A percentile compares a stretch with the other conserved stretches of the same genome.
These are phyloP conservation scores for Coemansia sp. DNA, from an alignment of 192 early-diverging fungal genomes.

Conservation along the genomic window DNA sequence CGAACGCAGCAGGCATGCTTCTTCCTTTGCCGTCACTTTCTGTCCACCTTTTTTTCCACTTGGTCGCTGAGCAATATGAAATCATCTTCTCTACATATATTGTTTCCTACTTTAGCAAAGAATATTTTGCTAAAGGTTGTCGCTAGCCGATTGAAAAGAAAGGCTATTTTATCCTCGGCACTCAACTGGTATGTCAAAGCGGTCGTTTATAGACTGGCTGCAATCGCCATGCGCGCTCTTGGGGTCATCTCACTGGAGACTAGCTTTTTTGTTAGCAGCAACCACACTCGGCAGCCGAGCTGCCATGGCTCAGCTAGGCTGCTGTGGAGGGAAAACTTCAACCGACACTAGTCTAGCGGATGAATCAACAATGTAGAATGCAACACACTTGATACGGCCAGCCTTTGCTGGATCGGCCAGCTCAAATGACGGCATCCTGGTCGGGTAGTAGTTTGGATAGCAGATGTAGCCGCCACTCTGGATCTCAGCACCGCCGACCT, in stretches of 20 bases:
- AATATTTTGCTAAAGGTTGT: too few species aligned
- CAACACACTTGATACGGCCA: conserved; percentile 67
- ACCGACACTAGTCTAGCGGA: conserved; percentile 56
- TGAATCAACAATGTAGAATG: conserved; percentile 74
- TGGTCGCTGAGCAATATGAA: background rate
- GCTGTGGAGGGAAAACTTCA: conserved; percentile 65
- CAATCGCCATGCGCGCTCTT: background rate
- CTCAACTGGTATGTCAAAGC: background rate
- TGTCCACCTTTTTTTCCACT: background rate
- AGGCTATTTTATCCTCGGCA: background rate
- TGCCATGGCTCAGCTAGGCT: conserved; percentile 49
- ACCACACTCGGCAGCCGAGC: background rate
- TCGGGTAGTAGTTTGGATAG: conserved; percentile 75
- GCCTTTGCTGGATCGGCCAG: conserved; percentile 62
- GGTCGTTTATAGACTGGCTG: background rate
- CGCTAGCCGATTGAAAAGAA: background rate
- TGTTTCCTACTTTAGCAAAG: background rate
- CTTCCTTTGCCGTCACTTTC: background rate
- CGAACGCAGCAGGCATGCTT: background rate
- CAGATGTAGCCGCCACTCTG: conserved; percentile 62
- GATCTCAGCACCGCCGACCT: conserved; percentile 51
- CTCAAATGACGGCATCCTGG: conserved; percentile 63
- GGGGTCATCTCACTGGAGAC: background rate
- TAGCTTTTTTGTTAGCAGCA: background rate
- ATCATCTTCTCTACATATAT: background rate